phyloP scores from a whole-genome alignment of 2,329 filamentous ascomycete species.

The Chaetomiaceae sp. region DNA sequence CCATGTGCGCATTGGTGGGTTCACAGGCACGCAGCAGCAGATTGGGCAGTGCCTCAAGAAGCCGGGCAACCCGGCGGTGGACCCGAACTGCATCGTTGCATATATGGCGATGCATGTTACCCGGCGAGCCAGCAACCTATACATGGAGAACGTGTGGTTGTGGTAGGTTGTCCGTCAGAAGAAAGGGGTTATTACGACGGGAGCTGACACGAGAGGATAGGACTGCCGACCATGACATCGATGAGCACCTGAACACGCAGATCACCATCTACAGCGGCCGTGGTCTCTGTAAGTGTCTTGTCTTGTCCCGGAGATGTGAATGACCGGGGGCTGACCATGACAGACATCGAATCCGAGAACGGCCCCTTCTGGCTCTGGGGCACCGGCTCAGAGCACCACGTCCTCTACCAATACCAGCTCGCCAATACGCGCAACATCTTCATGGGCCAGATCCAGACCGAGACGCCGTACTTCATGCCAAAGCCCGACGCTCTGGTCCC shows the following conservation, averaged over 20 bases:
- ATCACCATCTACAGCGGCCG: constrained; percentile 50
- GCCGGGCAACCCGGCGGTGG: constrained; percentile 29
- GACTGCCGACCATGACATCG: constrained; percentile 34
- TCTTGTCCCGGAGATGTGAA: not conserved
- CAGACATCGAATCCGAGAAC: constrained; percentile 41
- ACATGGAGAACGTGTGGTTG: constrained; percentile 47
- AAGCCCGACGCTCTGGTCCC: constrained; percentile 55
- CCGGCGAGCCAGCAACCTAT: constrained; percentile 31
- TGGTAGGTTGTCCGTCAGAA: constrained; percentile 30
- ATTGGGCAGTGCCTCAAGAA: constrained; percentile 61
- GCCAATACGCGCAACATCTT: constrained; percentile 57
- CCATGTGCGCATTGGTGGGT: constrained; percentile 70
- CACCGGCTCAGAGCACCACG: constrained; percentile 60
- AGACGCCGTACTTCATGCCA: constrained; percentile 66
- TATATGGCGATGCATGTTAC: constrained; percentile 43
- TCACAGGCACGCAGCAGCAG: constrained; percentile 62
- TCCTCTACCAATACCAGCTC: constrained; percentile 65
- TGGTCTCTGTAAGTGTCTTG: constrained; percentile 35
- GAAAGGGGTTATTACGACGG: not conserved
- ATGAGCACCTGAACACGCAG: constrained; percentile 39
- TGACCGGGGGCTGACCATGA: not conserved
- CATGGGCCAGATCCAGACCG: constrained; percentile 62
- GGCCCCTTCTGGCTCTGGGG: constrained; percentile 58
- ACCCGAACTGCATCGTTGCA: constrained; percentile 34
- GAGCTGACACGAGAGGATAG: constrained; percentile 11